A percentile compares a stretch with the other conserved stretches of the same genome.
Evolutionary conservation across 2,329 filamentous ascomycete genomes (phyloP).

Genomic region (Alternaria viburni): DNA sequence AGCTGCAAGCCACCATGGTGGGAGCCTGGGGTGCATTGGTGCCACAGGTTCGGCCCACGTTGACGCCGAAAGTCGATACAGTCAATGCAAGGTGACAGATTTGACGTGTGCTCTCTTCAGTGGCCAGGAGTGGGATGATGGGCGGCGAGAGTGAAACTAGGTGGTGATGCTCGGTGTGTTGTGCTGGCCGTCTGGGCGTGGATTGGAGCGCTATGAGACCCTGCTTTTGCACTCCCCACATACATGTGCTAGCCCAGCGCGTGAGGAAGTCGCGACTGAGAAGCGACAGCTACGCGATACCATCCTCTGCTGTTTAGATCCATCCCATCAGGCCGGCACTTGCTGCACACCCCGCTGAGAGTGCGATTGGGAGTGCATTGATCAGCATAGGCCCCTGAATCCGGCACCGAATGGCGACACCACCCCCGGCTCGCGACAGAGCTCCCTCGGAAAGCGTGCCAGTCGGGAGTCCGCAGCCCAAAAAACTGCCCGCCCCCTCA

Average conservation of each 20-base stretch:
- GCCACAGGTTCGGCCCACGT: not conserved
- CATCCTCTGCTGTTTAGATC: not conserved
- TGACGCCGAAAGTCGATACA: not conserved
- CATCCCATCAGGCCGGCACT: not conserved
- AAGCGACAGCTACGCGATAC: not conserved
- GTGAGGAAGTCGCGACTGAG: slow-evolving; percentile 1
- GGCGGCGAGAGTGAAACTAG: not conserved
- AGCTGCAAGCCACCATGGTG: not conserved
- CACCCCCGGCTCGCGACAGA: slow-evolving; percentile 17
- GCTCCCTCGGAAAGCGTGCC: slow-evolving; percentile 9
- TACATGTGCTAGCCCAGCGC: not conserved
- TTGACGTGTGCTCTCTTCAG: slow-evolving; percentile 13
- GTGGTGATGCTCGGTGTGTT: slow-evolving; percentile 2
- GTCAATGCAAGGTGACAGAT: not conserved
- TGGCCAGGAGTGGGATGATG: slow-evolving; percentile 1
- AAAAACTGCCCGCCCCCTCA: slow-evolving; percentile 29
- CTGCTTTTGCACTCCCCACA: slow-evolving; percentile 5
- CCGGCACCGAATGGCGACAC: slow-evolving; percentile 10
- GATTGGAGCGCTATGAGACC: not conserved
- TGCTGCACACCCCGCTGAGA: not conserved
- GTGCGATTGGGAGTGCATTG: not conserved
- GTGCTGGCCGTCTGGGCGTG: not conserved
- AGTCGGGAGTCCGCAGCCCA: slow-evolving; percentile 14
- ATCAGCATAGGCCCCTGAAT: slow-evolving; percentile 8
- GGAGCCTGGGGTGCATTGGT: not conserved